phyloP scores from a whole-genome alignment of 2,329 filamentous ascomycete genomes.

The Colletotrichum sp. region DNA sequence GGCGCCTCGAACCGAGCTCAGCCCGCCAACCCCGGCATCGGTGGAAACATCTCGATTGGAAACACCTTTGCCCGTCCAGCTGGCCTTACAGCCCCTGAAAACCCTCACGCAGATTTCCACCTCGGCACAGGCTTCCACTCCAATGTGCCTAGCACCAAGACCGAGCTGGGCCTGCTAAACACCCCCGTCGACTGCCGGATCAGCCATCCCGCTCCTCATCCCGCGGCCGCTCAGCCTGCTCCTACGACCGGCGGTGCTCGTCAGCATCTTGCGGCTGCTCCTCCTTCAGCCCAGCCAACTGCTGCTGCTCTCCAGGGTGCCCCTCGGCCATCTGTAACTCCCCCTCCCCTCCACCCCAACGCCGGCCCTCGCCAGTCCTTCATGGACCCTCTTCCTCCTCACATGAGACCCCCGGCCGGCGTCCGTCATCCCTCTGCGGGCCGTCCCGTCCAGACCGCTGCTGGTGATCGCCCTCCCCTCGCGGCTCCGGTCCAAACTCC shows the following conservation, averaged over 20 bases:
- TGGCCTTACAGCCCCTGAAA: accelerated
- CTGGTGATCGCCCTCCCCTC: neutral
- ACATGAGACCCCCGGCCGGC: neutral
- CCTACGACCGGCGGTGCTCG: too few species aligned
- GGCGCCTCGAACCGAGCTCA: neutral
- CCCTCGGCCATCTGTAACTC: neutral
- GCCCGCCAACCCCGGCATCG: neutral
- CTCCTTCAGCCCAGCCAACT: neutral
- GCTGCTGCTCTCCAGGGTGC: neutral
- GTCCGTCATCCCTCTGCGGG: neutral
- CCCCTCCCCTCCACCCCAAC: neutral
- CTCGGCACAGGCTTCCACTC: neutral
- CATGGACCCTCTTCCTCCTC: neutral
- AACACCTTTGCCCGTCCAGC: accelerated
- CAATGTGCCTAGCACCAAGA: neutral
- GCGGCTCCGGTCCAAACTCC: too few species aligned
- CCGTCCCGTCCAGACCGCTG: neutral
- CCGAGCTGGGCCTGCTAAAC: neutral
- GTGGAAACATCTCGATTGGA: neutral
- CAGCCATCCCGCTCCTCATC: neutral
- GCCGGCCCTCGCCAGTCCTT: too few species aligned
- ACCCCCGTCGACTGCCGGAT: neutral
- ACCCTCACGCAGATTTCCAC: neutral
- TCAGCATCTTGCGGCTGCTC: neutral
- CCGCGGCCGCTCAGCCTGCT: neutral